Base-by-base conservation (phyloP, 768 basidiomycete genomes). In the Panellus pusillus region DNA sequence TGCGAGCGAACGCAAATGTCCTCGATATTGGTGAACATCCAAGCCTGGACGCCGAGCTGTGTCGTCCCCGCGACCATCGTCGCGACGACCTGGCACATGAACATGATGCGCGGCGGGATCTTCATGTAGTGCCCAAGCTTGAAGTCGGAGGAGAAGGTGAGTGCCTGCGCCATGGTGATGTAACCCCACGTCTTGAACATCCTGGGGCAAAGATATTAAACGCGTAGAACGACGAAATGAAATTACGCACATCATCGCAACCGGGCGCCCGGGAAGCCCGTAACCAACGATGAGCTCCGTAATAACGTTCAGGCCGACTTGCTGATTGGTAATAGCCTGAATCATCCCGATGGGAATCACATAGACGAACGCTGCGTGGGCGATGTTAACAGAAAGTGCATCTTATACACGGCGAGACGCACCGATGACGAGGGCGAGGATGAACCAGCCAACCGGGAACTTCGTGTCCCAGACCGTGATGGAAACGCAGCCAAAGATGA, bases 91-190 rank as follows among this genome's bases (percentile, higher is more conserved):
- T 93, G 90, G 28, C 80, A 72, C n/a, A 63, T 37, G 73, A 95
- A 94, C 79, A 91, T 89, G 55, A 83, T 72, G 52, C 88, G 82
- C 43, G 91, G 93, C 8, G 90, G 89, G 46, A 93, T 74, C 75
- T 94, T 93, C 87, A 90, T 89, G 72, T 93, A 93, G 68, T 92
- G 89, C 24, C 88, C 91, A 41, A 93, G 80, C 72, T 95, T 95
- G 63, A 93, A 74, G 65, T 91, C 86, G 29, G 82, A 82, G 11
- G 84, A 74, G 63, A 89, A 92, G 18, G 74, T 24, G 14, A 44
- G 20, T 3, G 43, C 27, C 24, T 44, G 43, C 43, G 19, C 39
- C 39, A 20, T 17, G 39, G 32, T 35, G 9, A 35, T 35, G 32
- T 35, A 35, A 3, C 32, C 32, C 32, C 19, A 40, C 14, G 39